Conservation (phyloP, 176 grass and related monocot genomes). For the Eleusine coracana region DNA sequence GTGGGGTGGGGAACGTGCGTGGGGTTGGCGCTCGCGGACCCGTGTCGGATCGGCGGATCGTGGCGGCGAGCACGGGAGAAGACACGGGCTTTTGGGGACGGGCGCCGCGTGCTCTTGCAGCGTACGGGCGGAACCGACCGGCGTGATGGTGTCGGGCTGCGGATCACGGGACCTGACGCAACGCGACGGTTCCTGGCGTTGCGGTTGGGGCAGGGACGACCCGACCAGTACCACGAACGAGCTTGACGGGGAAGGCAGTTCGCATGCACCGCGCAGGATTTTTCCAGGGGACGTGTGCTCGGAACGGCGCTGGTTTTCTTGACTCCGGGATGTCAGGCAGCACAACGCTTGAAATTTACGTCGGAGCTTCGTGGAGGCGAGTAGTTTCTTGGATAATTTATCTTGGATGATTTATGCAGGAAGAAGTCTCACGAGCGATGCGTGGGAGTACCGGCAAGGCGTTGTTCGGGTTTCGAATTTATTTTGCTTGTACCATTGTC, state of each 20-base stretch:
- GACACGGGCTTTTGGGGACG: not conserved
- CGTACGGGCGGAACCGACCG: constrained; percentile 17
- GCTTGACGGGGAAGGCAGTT: not conserved
- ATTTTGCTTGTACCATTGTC: too few species aligned
- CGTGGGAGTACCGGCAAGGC: not conserved
- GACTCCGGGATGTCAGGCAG: not conserved
- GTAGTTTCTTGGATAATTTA: not conserved
- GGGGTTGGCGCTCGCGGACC: constrained; percentile 27
- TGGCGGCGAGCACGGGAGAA: constrained; percentile 15
- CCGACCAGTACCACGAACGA: not conserved
- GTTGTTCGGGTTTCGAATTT: not conserved
- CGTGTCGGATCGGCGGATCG: constrained; percentile 38
- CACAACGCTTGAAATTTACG: too few species aligned
- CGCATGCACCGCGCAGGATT: not conserved
- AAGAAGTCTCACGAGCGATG: constrained; percentile 1
- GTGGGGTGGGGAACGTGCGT: constrained; percentile 5
- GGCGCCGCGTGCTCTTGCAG: not conserved
- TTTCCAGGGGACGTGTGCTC: not conserved
- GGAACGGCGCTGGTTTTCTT: not conserved
- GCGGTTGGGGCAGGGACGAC: not conserved
- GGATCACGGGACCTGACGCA: constrained; percentile 18
- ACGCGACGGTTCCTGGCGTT: constrained; percentile 1
- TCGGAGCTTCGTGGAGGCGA: not conserved
- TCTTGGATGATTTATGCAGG: too few species aligned
- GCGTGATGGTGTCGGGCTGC: constrained; percentile 31